Conservation (phyloP, 2,329 filamentous ascomycete genomes). For the Periconia macrospinosa region DNA sequence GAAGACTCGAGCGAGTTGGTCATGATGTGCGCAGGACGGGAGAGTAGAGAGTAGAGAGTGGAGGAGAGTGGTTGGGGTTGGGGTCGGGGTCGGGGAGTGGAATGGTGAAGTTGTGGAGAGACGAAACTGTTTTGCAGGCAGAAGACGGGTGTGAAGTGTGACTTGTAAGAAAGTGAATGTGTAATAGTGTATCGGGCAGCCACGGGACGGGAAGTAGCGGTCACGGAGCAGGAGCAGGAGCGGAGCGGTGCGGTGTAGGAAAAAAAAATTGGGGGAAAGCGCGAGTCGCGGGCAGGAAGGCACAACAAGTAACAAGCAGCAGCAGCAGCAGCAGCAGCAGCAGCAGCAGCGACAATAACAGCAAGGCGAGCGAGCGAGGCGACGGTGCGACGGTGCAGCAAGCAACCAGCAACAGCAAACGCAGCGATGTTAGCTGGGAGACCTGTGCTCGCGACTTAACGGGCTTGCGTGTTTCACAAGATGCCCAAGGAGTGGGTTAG, state of each 20-base stretch:
- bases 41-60: too few species aligned
- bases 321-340: not conserved
- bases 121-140: too few species aligned
- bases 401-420: not conserved
- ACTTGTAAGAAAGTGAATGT: not conserved
- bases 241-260: too few species aligned
- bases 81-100: too few species aligned
- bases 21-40: too few species aligned
- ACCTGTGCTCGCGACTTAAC: not conserved
- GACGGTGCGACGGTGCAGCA: too few species aligned
- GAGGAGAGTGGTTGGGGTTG: too few species aligned
- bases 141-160: not conserved
- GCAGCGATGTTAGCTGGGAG: not conserved
- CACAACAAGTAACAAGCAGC: not conserved
- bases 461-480: not conserved
- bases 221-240: not conserved
- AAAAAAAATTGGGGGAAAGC: not conserved
- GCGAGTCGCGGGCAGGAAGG: not conserved
- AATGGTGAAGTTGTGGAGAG: slow-evolving; percentile 3
- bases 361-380: too few species aligned
- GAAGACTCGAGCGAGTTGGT: slow-evolving; percentile 44
- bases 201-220: not conserved
- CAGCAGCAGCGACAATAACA: too few species aligned
- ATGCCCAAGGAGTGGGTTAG: not conserved
- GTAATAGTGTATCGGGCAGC: not conserved